Conservation (phyloP, 495 filamentous ascomycete species). For the Talaromyces stipitatus region DNA sequence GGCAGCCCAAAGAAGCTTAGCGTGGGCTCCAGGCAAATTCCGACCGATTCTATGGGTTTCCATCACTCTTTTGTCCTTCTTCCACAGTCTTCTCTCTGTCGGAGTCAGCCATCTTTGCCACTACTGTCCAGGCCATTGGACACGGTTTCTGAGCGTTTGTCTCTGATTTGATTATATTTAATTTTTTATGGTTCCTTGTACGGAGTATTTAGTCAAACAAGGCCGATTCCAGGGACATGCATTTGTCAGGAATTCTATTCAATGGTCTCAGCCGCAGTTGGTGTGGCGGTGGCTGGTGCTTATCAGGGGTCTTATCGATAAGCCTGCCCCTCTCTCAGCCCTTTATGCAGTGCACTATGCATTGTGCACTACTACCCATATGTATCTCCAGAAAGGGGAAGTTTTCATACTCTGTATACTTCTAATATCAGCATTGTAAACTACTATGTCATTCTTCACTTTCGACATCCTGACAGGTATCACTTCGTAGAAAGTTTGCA, state of each 20-base stretch:
- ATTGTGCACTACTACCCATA: too few species aligned
- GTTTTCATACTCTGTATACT: too few species aligned
- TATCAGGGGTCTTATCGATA: constrained; percentile 6
- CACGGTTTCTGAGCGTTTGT: background rate
- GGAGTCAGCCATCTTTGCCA: too few species aligned
- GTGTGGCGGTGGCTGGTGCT: background rate
- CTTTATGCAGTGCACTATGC: too few species aligned
- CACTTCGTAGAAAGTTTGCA: too few species aligned
- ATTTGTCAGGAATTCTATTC: background rate
- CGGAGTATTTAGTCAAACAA: too few species aligned
- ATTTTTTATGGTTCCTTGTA: background rate
- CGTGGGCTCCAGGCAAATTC: constrained; percentile 1
- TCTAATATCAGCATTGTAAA: too few species aligned
- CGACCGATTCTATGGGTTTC: constrained; percentile 12
- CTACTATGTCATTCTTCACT: too few species aligned
- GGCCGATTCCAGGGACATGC: background rate
- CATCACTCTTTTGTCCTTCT: background rate
- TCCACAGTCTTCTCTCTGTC: constrained; percentile 11
- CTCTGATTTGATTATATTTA: background rate
- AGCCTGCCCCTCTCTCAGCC: background rate
- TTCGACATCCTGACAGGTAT: too few species aligned
- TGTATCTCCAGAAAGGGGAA: too few species aligned
- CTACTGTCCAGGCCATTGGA: too few species aligned
- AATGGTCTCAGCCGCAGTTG: background rate
- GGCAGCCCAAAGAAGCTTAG: constrained; percentile 2